A percentile compares a stretch with the other conserved stretches of the same genome.
phyloP scores from a whole-genome alignment of 352 stramenopile species.

The Pythium sp. region DNA sequence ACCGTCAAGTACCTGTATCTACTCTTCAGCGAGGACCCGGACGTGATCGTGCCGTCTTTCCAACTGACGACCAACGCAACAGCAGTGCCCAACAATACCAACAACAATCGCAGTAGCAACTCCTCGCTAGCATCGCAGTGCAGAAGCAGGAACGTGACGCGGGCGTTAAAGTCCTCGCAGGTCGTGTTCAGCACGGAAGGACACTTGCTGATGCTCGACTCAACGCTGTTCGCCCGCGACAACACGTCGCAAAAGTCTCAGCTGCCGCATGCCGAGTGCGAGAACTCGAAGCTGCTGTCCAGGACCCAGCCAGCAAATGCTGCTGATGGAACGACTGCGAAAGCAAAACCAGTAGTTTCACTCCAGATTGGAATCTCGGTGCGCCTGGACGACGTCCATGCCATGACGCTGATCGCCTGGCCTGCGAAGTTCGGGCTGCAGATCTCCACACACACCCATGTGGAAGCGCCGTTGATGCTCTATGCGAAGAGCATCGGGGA shows the following conservation, averaged over 20 bases:
- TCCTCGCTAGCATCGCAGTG: background rate
- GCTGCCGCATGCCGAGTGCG: conserved; percentile 27
- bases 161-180: conserved; percentile 58
- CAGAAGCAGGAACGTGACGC: conserved; percentile 13
- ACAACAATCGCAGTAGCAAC: conserved; percentile 1
- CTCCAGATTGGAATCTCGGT: conserved; percentile 59
- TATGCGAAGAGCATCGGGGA: conserved; percentile 39
- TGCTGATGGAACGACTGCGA: background rate
- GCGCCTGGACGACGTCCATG: conserved; percentile 50
- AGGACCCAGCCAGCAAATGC: background rate
- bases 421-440: conserved; percentile 64
- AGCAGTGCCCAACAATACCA: conserved; percentile 2
- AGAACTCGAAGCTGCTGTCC: conserved; percentile 51
- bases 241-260: conserved; percentile 3
- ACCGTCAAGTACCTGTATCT: conserved; percentile 99
- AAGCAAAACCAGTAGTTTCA: background rate
- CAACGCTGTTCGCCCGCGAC: conserved; percentile 44
- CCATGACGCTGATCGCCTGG: conserved; percentile 65
- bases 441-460: conserved; percentile 31
- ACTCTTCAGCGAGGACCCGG: conserved; percentile 93
- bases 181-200: conserved; percentile 84
- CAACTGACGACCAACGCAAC: conserved; percentile 4
- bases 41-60: conserved; percentile 63
- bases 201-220: conserved; percentile 67
- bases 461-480: conserved; percentile 60